Conservation (phyloP, 2,329 filamentous ascomycete species). For the Tympanopsis confertula region DNA sequence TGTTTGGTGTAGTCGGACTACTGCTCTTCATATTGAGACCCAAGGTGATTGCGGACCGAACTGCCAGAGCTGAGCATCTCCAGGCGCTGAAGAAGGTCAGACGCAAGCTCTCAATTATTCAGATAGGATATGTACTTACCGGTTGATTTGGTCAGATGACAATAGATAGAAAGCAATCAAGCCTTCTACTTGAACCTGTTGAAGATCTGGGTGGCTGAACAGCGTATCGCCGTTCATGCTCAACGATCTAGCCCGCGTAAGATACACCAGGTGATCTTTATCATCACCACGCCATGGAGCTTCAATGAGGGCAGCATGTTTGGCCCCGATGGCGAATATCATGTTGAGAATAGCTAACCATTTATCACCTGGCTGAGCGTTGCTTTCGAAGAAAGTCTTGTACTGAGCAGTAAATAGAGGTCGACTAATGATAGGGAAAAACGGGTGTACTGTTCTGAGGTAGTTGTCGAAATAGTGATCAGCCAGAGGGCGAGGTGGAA, state of each 20-base stretch:
- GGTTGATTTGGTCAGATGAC: conserved; percentile 21
- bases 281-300: conserved; percentile 12
- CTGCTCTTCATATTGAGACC: conserved; percentile 22
- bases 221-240: conserved; percentile 13
- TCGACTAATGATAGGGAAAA: conserved; percentile 22
- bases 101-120: neutral
- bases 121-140: conserved; percentile 13
- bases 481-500: conserved; percentile 16
- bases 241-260: conserved; percentile 18
- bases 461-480: conserved; percentile 19
- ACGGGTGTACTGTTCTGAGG: conserved; percentile 20
- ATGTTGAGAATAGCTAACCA: conserved; percentile 24
- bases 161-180: conserved; percentile 24
- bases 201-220: conserved; percentile 17
- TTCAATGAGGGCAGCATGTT: conserved; percentile 15
- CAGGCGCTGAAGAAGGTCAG: conserved; percentile 15
- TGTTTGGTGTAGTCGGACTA: conserved; percentile 9
- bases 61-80: conserved; percentile 17
- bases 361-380: conserved; percentile 8
- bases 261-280: conserved; percentile 21
- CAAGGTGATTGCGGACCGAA: conserved; percentile 19
- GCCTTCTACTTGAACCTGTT: conserved; percentile 20
- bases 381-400: conserved; percentile 12
- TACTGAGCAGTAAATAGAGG: conserved; percentile 17
- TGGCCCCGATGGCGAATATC: conserved; percentile 24